Evolutionary conservation across 2,329 filamentous ascomycete genomes (phyloP).

Genomic region (Aureobasidium sp.): DNA sequence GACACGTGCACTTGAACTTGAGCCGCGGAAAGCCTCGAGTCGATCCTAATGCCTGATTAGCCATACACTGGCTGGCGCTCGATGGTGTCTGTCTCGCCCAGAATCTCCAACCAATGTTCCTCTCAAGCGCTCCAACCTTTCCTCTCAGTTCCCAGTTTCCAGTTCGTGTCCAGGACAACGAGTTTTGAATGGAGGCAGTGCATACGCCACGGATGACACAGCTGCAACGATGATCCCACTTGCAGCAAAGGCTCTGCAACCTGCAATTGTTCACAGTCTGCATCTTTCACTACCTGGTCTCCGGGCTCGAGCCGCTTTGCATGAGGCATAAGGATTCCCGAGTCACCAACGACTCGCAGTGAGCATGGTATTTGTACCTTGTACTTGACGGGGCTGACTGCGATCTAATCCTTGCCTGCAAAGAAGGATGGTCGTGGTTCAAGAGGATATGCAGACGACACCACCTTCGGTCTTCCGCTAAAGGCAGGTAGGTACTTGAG

Average conservation of each 20-base stretch:
- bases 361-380: neutral
- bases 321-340: neutral
- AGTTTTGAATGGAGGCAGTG: neutral
- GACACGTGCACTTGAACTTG: neutral
- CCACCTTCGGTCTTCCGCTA: neutral
- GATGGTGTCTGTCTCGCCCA: constrained; percentile 3
- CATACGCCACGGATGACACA: neutral
- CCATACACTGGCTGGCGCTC: neutral
- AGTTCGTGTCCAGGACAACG: constrained; percentile 6
- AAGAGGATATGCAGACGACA: neutral
- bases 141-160: neutral
- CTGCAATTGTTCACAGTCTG: neutral
- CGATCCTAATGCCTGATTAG: neutral
- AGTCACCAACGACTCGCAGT: neutral
- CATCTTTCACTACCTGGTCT: neutral
- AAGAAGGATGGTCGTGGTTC: neutral
- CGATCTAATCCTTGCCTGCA: neutral
- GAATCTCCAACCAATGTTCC: neutral
- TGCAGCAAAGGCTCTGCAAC: neutral
- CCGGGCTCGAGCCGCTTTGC: neutral
- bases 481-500: neutral
- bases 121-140: neutral
- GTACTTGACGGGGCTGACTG: neutral
- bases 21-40: constrained; percentile 1
- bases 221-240: neutral